These are phyloP conservation scores for Yamadazyma phyllophila DNA, from an alignment of 805 yeast species.

Conservation along the genomic window DNA sequence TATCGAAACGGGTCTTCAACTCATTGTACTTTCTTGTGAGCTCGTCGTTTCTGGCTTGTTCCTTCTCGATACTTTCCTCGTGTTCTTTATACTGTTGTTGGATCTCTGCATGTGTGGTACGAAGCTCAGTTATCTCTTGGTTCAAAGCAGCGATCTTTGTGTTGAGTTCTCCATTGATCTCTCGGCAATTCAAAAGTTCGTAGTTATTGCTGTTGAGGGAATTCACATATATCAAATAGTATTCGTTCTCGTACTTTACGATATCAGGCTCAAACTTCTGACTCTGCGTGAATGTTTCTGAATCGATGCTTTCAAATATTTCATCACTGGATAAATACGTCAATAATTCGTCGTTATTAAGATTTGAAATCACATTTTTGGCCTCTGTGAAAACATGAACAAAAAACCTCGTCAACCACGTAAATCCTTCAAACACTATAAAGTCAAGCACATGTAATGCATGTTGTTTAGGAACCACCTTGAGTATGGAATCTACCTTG, in stretches of 20 bases:
- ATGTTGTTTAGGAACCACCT: not conserved
- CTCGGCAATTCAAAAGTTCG: slow-evolving; percentile 38
- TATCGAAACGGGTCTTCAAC: slow-evolving; percentile 25
- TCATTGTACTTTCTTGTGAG: slow-evolving; percentile 15
- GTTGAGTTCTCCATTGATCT: slow-evolving; percentile 33
- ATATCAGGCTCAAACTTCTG: slow-evolving; percentile 23
- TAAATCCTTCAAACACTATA: slow-evolving; percentile 40
- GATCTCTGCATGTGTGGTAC: slow-evolving; percentile 37
- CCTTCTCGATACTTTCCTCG: slow-evolving; percentile 19
- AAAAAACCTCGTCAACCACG: slow-evolving; percentile 29
- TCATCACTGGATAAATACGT: slow-evolving; percentile 18
- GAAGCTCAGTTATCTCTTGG: slow-evolving; percentile 27
- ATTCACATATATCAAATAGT: slow-evolving; percentile 37
- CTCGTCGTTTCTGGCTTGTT: slow-evolving; percentile 18
- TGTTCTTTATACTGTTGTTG: slow-evolving; percentile 30
- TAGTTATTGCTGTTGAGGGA: slow-evolving; percentile 33
- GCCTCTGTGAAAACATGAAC: slow-evolving; percentile 21
- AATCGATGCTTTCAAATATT: slow-evolving; percentile 13
- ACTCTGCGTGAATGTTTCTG: slow-evolving; percentile 9
- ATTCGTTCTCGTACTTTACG: slow-evolving; percentile 38
- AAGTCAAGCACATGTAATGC: slow-evolving; percentile 28
- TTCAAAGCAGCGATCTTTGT: slow-evolving; percentile 25
- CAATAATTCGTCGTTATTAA: slow-evolving; percentile 25
- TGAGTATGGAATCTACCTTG: slow-evolving; percentile 3
- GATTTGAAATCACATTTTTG: slow-evolving; percentile 15